Conservation (phyloP, 192 early-diverging fungal species). For the Kickxella alabastrina region DNA sequence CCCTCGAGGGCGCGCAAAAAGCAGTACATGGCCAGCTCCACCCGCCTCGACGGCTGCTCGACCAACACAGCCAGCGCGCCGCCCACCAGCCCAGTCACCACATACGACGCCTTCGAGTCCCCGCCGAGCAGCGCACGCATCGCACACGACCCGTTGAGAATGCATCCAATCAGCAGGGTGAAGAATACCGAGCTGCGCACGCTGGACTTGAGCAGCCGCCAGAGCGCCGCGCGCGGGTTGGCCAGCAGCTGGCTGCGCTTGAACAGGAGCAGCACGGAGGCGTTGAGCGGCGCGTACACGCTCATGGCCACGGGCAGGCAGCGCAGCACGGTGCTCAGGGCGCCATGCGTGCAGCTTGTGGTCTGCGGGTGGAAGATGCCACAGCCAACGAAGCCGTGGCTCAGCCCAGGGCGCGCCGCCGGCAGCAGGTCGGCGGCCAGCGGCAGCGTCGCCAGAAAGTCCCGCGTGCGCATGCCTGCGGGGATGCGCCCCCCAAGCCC, state of each 20-base stretch:
- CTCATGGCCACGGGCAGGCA: constrained; percentile 55
- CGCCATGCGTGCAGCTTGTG: constrained; percentile 46
- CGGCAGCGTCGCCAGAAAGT: constrained; percentile 53
- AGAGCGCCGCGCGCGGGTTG: constrained; percentile 53
- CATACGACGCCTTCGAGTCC: constrained; percentile 53
- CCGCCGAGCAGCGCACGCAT: constrained; percentile 50
- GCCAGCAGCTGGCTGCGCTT: constrained; percentile 51
- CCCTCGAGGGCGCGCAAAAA: constrained; percentile 73
- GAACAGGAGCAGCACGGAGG: constrained; percentile 49
- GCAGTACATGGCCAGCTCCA: constrained; percentile 83
- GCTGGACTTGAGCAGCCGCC: constrained; percentile 54
- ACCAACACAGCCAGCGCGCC: constrained; percentile 60
- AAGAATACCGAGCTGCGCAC: constrained; percentile 61
- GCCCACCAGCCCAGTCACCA: constrained; percentile 53
- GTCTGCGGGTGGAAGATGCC: constrained; percentile 61
- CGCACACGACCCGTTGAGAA: constrained; percentile 54
- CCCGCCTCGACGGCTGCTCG: constrained; percentile 59
- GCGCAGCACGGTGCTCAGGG: constrained; percentile 37
- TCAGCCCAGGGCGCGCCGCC: constrained; percentile 36
- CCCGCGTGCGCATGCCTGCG: constrained; percentile 46
- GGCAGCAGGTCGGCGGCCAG: constrained; percentile 54
- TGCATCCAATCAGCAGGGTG: constrained; percentile 50
- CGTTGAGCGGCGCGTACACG: constrained; percentile 63
- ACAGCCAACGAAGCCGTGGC: constrained; percentile 57
- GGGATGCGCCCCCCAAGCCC: constrained; percentile 28